Evolutionary conservation across 805 yeast species (phyloP), one percentile per base, ranked within the genome.

Genomic region (Blastobotrys parvus): DNA sequence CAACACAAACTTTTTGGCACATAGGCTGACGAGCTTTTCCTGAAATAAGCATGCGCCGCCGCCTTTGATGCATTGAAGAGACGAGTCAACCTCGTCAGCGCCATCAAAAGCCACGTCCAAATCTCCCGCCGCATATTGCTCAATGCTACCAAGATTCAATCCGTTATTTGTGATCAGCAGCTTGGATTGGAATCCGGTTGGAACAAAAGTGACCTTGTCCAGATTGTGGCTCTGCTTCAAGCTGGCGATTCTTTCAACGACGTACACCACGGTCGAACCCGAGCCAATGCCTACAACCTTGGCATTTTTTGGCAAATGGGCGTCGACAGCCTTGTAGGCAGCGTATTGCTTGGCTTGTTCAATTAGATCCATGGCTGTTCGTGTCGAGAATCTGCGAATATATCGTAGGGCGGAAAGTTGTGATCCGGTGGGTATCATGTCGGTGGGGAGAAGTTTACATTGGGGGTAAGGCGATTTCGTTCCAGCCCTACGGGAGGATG

Each of bases 21-120:
- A 77, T 44, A 77, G 73, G 15, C 96, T 95, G 11, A 92, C 95
- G 42, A 92, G 71, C 66, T 92, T 92, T 63, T 92, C 99, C 67
- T 90, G 98, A 67, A 92, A 82, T 49, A 88, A 70, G 63, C 99
- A 92, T 1, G 97, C 99, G 34, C 99, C 99, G 39, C 99, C 99
- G 52, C 99, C 99, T 66, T 92, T 92, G 61, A 92, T 92, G 56
- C 89, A 79, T 59, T 88, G 85, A 54, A 92, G 71, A 17, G 71
- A 59, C 3, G 75, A 59, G 63, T 90, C 98, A 45, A 89, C 89
- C 64, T 92, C 98, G 64, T 92, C 99, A 2, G 98, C 97, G 36
- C 99, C 99, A 63, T 92, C 99, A 61, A 92, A 92, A 1, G 96
- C 95, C 54, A 92, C 78, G 60, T 92, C 98, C 36, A 92, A 68